Conservation (phyloP, 495 filamentous ascomycete species). For the Penicillium bovifimosum region DNA sequence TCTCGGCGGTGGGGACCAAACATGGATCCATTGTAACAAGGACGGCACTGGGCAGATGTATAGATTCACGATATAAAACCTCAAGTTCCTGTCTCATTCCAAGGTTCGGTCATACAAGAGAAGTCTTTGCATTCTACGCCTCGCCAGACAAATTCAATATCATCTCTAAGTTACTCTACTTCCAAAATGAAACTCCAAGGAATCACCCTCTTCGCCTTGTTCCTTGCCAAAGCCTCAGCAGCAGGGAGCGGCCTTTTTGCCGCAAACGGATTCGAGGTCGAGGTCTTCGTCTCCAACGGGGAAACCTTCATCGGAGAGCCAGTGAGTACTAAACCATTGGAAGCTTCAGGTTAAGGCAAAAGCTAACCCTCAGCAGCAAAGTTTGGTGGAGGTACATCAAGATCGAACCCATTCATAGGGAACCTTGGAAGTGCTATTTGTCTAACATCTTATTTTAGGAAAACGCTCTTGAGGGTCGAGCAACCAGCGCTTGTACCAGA, state of each 20-base stretch:
- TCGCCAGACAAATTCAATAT: background rate
- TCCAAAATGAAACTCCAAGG: constrained; percentile 1
- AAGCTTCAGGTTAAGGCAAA: background rate
- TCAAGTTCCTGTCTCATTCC: too few relatives aligned
- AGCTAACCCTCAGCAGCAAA: background rate
- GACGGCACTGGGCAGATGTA: background rate
- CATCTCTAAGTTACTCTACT: background rate
- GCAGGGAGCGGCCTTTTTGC: background rate
- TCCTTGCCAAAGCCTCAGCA: background rate
- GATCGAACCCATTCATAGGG: background rate
- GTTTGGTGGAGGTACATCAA: background rate
- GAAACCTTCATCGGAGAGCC: background rate
- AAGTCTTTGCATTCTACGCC: too few relatives aligned
- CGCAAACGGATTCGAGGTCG: background rate
- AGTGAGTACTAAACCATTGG: background rate
- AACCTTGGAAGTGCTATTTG: background rate
- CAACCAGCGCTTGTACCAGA: background rate
- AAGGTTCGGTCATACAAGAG: background rate
- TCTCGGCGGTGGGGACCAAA: background rate
- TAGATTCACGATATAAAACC: background rate
- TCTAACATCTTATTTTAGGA: background rate
- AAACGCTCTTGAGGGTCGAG: background rate
- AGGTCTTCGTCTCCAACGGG: background rate
- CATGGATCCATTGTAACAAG: background rate
- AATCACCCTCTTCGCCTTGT: background rate